phyloP scores from a whole-genome alignment of 2,329 filamentous ascomycete genomes.

The Cordyceps javanica region DNA sequence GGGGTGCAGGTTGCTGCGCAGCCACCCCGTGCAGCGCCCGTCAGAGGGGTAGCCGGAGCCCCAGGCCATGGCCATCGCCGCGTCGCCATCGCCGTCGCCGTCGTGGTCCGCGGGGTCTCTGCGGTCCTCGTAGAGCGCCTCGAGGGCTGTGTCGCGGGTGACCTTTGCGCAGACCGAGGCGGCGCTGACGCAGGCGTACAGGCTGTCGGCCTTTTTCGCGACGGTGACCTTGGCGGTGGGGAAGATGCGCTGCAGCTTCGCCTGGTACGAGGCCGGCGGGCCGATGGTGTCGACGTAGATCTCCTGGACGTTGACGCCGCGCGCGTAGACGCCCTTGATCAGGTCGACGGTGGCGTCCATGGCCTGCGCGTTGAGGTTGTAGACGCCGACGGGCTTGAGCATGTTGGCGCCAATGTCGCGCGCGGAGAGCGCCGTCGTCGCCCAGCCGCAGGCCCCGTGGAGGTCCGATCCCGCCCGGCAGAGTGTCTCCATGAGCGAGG shows the following conservation, averaged over 20 bases:
- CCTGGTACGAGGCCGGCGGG: constrained; percentile 75
- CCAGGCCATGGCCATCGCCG: constrained; percentile 55
- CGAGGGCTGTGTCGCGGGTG: constrained; percentile 82
- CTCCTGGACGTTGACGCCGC: constrained; percentile 76
- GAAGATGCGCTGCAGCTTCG: constrained; percentile 75
- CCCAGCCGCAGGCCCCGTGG: constrained; percentile 66
- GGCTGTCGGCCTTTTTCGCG: constrained; percentile 84
- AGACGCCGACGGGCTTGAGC: constrained; percentile 57
- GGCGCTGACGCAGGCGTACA: constrained; percentile 90
- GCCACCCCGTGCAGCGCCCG: constrained; percentile 70
- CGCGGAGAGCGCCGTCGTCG: constrained; percentile 72
- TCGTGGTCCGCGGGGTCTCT: constrained; percentile 24
- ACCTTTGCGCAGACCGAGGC: constrained; percentile 96
- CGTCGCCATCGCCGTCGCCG: constrained; percentile 28
- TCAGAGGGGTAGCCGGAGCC: constrained; percentile 94
- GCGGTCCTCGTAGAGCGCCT: constrained; percentile 60
- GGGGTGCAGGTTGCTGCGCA: constrained; percentile 82
- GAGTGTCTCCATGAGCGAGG: constrained; percentile 60
- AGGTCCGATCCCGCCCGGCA: constrained; percentile 56
- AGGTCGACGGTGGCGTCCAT: constrained; percentile 85
- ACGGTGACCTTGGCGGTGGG: constrained; percentile 70
- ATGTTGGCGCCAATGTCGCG: constrained; percentile 75
- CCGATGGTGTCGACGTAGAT: constrained; percentile 96
- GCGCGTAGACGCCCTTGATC: constrained; percentile 68
- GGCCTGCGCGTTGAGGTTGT: constrained; percentile 95